These are phyloP conservation scores for Abrus precatorius DNA, from an alignment of 306 rosid genomes.

Conservation along the genomic window DNA sequence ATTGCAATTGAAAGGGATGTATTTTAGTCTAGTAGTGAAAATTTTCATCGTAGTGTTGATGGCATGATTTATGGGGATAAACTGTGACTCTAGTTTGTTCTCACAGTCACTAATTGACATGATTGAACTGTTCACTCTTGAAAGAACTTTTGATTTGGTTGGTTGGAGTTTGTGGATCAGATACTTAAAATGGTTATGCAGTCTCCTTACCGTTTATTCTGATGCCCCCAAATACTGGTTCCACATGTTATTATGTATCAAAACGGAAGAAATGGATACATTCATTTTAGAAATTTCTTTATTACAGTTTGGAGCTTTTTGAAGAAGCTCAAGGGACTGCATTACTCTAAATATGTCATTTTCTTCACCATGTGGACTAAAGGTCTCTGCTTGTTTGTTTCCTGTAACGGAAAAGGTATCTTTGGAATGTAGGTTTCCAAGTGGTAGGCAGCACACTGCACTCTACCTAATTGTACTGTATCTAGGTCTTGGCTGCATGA, in stretches of 20 bases:
- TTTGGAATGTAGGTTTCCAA: conserved; percentile 51
- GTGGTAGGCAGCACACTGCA: conserved; percentile 50
- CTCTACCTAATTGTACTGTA: conserved; percentile 42
- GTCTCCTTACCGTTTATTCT: conserved; percentile 27
- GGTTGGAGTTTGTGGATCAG: conserved; percentile 36
- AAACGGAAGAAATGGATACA: background rate
- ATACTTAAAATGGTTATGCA: conserved; percentile 33
- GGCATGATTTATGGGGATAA: conserved; percentile 15
- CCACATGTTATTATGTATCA: conserved; percentile 31
- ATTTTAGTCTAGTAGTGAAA: background rate
- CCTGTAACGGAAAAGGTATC: conserved; percentile 44
- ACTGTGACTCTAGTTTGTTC: conserved; percentile 7
- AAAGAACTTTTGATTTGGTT: background rate
- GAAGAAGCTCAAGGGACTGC: conserved; percentile 44
- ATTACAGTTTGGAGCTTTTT: conserved; percentile 42
- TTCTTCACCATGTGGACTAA: conserved; percentile 51
- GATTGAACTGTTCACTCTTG: conserved; percentile 15
- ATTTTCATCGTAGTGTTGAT: background rate
- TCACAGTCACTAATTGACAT: conserved; percentile 12
- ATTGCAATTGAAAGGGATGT: conserved; percentile 11
- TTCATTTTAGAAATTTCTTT: conserved; percentile 33
- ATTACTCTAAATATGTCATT: conserved; percentile 50
- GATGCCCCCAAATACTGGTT: conserved; percentile 7
- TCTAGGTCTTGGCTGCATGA: conserved; percentile 43
- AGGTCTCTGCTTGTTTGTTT: conserved; percentile 56